Percentiles rank a stretch among this genome's conserved stretches.
phyloP scores from a whole-genome alignment of 2,329 filamentous ascomycete species.

The Monilinia vaccinii-corymbosi region DNA sequence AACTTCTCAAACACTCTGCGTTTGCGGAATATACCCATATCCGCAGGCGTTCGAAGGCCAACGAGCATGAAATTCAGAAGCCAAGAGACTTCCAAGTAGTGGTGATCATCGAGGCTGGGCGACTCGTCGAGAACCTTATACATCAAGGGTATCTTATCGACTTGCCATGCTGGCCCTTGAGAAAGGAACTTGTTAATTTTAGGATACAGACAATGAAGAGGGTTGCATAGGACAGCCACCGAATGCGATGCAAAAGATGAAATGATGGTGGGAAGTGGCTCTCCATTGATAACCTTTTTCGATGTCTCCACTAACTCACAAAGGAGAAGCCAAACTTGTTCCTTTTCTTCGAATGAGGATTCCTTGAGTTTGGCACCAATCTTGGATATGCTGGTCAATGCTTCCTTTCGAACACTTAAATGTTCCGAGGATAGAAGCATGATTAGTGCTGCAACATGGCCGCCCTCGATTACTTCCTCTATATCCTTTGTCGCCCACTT shows the following conservation, averaged over 20 bases:
- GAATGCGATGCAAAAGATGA: slow-evolving; percentile 66
- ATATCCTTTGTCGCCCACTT: slow-evolving; percentile 70
- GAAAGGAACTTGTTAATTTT: slow-evolving; percentile 83
- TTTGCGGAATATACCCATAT: slow-evolving; percentile 52
- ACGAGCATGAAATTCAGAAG: slow-evolving; percentile 62
- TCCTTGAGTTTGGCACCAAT: slow-evolving; percentile 53
- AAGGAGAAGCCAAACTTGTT: slow-evolving; percentile 70
- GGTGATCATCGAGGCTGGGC: slow-evolving; percentile 63
- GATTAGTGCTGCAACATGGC: slow-evolving; percentile 59
- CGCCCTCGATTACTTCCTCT: slow-evolving; percentile 72
- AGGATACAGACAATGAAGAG: slow-evolving; percentile 72
- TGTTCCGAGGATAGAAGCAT: slow-evolving; percentile 69
- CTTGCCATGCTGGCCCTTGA: slow-evolving; percentile 65
- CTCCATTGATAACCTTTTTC: slow-evolving; percentile 41
- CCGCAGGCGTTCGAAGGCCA: slow-evolving; percentile 48
- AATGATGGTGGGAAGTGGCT: slow-evolving; percentile 61
- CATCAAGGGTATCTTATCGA: slow-evolving; percentile 64
- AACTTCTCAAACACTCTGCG: slow-evolving; percentile 66
- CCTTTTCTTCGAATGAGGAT: slow-evolving; percentile 65
- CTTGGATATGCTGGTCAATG: slow-evolving; percentile 59
- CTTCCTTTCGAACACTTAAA: slow-evolving; percentile 69
- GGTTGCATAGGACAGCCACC: slow-evolving; percentile 62
- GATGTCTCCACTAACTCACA: slow-evolving; percentile 74
- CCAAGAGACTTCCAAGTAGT: slow-evolving; percentile 67
- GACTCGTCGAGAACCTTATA: slow-evolving; percentile 52